phyloP scores from a whole-genome alignment of 2,329 filamentous ascomycete species.

The Scopulariopsis brevicaulis region DNA sequence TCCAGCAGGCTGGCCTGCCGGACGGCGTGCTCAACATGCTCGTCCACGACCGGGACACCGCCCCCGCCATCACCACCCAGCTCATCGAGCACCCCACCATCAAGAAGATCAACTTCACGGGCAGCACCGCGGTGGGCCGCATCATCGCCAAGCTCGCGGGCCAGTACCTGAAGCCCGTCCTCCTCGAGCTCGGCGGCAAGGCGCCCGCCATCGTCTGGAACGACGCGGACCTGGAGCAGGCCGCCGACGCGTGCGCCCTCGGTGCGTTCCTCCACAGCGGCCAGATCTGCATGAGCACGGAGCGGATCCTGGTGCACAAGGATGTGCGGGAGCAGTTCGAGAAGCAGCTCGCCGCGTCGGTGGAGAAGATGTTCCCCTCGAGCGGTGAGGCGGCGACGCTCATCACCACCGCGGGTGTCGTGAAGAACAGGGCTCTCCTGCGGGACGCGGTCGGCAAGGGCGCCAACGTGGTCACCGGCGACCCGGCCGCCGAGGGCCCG shows the following conservation, averaged over 20 bases:
- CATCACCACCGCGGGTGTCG: slow-evolving; percentile 54
- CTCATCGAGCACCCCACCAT: slow-evolving; percentile 57
- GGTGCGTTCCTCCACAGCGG: slow-evolving; percentile 65
- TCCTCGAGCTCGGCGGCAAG: slow-evolving; percentile 79
- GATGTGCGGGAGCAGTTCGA: slow-evolving; percentile 34
- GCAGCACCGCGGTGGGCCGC: slow-evolving; percentile 60
- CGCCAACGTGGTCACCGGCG: slow-evolving; percentile 35
- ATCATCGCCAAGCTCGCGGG: slow-evolving; percentile 62
- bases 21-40: slow-evolving; percentile 64
- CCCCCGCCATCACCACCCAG: slow-evolving; percentile 52
- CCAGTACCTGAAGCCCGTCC: slow-evolving; percentile 63
- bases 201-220: slow-evolving; percentile 67
- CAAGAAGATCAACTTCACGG: slow-evolving; percentile 81
- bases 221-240: slow-evolving; percentile 65
- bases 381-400: slow-evolving; percentile 56
- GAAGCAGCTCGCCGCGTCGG: slow-evolving; percentile 24
- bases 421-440: slow-evolving; percentile 56
- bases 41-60: slow-evolving; percentile 53
- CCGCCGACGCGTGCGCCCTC: slow-evolving; percentile 55
- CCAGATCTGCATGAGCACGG: slow-evolving; percentile 80
- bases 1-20: slow-evolving; percentile 67
- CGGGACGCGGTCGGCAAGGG: slow-evolving; percentile 59
- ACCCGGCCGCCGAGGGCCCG: slow-evolving; percentile 16
- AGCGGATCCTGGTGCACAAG: slow-evolving; percentile 54
- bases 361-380: slow-evolving; percentile 33